phyloP scores from a whole-genome alignment of 345 rosid genomes.

The Eucalyptus regnans region DNA sequence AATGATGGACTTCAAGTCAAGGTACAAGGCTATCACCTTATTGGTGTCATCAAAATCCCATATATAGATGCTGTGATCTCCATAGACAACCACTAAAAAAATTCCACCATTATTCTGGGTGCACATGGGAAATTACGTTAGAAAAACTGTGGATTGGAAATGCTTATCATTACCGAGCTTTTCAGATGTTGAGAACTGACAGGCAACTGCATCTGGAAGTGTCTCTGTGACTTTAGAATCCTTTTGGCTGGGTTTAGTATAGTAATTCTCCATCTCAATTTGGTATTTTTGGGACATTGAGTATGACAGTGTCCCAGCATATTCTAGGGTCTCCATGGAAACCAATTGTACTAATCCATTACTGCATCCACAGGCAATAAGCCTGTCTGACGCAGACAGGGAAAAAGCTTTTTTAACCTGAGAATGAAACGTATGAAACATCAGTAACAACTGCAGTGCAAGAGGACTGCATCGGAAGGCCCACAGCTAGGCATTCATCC shows the following conservation, averaged over 20 bases:
- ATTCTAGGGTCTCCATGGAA: constrained; percentile 21
- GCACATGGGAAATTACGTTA: not conserved
- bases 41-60: constrained; percentile 61
- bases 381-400: constrained; percentile 43
- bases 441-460: not conserved
- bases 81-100: constrained; percentile 63
- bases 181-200: constrained; percentile 57
- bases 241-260: not conserved
- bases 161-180: constrained; percentile 35
- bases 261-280: constrained; percentile 3
- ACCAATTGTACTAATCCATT: constrained; percentile 52
- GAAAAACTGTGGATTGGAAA: not conserved
- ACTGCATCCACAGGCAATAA: constrained; percentile 77
- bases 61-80: constrained; percentile 59
- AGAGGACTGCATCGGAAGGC: not conserved
- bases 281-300: constrained; percentile 29
- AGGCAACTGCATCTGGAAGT: constrained; percentile 72
- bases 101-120: not conserved
- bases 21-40: constrained; percentile 30
- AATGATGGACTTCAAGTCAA: not conserved
- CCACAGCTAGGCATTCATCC: not conserved
- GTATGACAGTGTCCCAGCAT: constrained; percentile 36
- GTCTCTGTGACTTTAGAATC: constrained; percentile 6
- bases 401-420: constrained; percentile 79
- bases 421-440: not conserved